A percentile compares a stretch with the other conserved stretches of the same genome.
These are phyloP conservation scores for Fusarium torulosum DNA, from an alignment of 2,329 filamentous ascomycete genomes.

Conservation along the genomic window DNA sequence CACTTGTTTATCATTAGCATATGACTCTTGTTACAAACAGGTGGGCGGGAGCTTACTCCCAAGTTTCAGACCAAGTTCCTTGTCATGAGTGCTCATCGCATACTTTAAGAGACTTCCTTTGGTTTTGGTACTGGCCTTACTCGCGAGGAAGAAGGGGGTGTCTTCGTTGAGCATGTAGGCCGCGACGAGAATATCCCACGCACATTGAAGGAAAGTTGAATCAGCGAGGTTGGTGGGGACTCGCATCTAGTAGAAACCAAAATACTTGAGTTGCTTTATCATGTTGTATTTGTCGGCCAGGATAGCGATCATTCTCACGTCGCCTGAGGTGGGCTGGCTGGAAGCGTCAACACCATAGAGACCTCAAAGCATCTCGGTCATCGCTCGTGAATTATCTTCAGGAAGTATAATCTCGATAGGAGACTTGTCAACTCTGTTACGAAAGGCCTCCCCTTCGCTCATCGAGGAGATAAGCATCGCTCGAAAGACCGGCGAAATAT, in stretches of 20 bases:
- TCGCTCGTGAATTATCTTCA: accelerated
- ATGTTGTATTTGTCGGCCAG: neutral
- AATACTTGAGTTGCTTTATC: neutral
- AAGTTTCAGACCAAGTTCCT: neutral
- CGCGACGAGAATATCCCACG: neutral
- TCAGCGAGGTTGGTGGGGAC: too few relatives aligned
- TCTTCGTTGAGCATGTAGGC: neutral
- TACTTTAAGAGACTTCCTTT: neutral
- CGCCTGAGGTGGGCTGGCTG: accelerated
- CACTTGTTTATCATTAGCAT: slow-evolving; percentile 1
- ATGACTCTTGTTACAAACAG: accelerated
- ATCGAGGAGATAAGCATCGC: neutral
- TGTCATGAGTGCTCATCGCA: neutral
- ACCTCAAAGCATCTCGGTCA: neutral
- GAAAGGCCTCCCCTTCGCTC: neutral
- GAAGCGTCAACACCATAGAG: neutral
- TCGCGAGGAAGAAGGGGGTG: neutral
- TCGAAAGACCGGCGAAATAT: slow-evolving; percentile 4
- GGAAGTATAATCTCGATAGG: neutral
- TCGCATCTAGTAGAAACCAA: neutral
- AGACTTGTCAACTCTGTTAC: neutral
- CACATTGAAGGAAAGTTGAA: neutral
- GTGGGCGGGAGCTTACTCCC: neutral
- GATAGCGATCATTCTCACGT: neutral
- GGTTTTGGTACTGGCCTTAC: neutral